Conservation (phyloP, 1,284 basidiomycete genomes). For the Pseudozyma tsukubaensis region DNA sequence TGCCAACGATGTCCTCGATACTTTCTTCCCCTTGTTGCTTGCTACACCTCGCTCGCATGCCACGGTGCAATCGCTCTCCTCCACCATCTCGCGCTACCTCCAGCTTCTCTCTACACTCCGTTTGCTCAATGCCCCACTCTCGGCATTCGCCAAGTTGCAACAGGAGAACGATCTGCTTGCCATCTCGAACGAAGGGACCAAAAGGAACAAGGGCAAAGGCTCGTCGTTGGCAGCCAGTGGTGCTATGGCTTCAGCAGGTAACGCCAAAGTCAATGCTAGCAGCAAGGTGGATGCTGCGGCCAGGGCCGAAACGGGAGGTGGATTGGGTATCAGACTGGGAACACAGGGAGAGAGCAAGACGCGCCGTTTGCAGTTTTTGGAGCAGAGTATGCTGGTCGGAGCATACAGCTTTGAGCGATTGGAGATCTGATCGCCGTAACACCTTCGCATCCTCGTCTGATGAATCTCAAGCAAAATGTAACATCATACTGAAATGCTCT, state of each 20-base stretch:
- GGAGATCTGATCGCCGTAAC: conserved; percentile 30
- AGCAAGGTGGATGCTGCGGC: conserved; percentile 29
- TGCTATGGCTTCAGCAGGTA: conserved; percentile 39
- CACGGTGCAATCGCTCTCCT: conserved; percentile 34
- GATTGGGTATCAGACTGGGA: conserved; percentile 42
- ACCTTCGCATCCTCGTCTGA: no score
- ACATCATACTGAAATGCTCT: no score
- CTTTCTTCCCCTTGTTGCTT: conserved; percentile 50
- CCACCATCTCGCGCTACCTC: conserved; percentile 39
- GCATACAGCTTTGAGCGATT: conserved; percentile 50
- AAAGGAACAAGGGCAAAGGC: conserved; percentile 10
- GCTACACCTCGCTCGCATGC: conserved; percentile 36
- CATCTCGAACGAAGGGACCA: not conserved
- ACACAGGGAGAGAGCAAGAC: conserved; percentile 41
- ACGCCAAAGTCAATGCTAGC: conserved; percentile 26
- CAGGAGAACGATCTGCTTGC: conserved; percentile 32
- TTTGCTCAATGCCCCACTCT: conserved; percentile 45
- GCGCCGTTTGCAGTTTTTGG: conserved; percentile 31
- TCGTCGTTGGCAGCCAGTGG: conserved; percentile 31
- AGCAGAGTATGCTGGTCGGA: conserved; percentile 55
- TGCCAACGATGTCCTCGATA: conserved; percentile 50
- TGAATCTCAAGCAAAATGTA: no score
- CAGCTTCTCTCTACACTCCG: conserved; percentile 29
- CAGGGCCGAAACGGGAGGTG: conserved; percentile 55
- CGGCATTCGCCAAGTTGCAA: conserved; percentile 50